phyloP scores from a whole-genome alignment of 2,329 filamentous ascomycete genomes.

The Colletotrichum acutatum region DNA sequence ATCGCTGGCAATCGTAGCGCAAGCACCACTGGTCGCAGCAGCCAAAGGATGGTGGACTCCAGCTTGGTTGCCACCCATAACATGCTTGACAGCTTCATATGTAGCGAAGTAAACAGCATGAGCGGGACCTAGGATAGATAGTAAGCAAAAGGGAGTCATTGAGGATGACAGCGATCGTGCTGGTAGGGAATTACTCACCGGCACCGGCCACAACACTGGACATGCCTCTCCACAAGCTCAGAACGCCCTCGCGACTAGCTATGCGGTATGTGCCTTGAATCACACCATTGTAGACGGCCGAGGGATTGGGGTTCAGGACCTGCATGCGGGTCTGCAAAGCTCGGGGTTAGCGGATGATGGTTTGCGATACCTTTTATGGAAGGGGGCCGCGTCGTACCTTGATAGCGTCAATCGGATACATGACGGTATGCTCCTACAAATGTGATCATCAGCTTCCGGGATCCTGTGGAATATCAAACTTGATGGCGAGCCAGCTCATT shows the following conservation, averaged over 20 bases:
- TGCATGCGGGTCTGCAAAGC: slow-evolving; percentile 90
- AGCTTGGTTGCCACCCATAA: slow-evolving; percentile 90
- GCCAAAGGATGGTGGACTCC: slow-evolving; percentile 93
- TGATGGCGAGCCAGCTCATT: neutral
- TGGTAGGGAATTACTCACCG: slow-evolving; percentile 64
- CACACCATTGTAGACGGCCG: slow-evolving; percentile 87
- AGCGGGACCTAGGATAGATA: slow-evolving; percentile 78
- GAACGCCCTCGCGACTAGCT: slow-evolving; percentile 86
- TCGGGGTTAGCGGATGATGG: slow-evolving; percentile 36
- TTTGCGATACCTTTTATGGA: neutral
- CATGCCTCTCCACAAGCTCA: slow-evolving; percentile 95
- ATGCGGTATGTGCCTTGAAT: slow-evolving; percentile 94
- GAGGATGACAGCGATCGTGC: neutral
- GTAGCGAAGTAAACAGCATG: slow-evolving; percentile 99
- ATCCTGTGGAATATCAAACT: neutral
- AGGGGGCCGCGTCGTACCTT: slow-evolving; percentile 71
- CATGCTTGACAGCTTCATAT: slow-evolving; percentile 96
- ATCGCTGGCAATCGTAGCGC: slow-evolving; percentile 96
- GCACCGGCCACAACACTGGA: slow-evolving; percentile 96
- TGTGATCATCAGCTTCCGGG: slow-evolving; percentile 34
- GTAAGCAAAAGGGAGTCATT: neutral
- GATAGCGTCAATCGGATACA: slow-evolving; percentile 98
- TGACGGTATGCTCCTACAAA: slow-evolving; percentile 93
- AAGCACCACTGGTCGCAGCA: slow-evolving; percentile 91
- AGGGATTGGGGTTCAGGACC: slow-evolving; percentile 85